phyloP scores from a whole-genome alignment of 2,329 filamentous ascomycete species.

The Ceratocystis cacaofunesta region DNA sequence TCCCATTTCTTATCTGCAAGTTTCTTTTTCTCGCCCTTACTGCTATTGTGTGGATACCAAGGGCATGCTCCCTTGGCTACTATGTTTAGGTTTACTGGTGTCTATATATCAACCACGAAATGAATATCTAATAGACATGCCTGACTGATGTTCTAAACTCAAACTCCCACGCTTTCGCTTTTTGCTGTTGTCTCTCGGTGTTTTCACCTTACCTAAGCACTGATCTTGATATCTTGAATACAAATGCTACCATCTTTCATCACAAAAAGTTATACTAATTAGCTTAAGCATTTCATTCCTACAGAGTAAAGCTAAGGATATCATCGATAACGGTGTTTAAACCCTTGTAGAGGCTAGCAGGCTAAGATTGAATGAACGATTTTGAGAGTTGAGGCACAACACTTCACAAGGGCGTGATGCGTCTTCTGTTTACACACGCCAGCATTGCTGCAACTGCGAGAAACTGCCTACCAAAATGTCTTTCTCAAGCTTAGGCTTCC shows the following conservation, averaged over 20 bases:
- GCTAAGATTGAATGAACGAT: background rate
- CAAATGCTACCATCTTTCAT: too few species aligned
- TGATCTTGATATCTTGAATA: background rate
- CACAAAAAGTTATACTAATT: background rate
- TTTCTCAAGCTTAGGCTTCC: slow-evolving; percentile 11
- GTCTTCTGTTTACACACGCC: background rate
- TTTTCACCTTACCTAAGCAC: background rate
- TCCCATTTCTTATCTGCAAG: background rate
- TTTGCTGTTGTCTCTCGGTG: background rate
- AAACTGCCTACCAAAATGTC: slow-evolving; percentile 14
- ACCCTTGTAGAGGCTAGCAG: background rate
- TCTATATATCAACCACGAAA: too few species aligned
- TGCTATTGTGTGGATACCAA: too few species aligned
- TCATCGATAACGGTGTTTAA: background rate
- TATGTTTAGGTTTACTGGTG: too few species aligned
- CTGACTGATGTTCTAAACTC: too few species aligned
- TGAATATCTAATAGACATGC: too few species aligned
- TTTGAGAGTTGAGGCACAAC: background rate
- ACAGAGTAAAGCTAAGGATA: background rate
- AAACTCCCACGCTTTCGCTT: too few species aligned
- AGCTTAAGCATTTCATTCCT: background rate
- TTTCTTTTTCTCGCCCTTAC: too few species aligned
- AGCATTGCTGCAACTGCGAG: slow-evolving; percentile 10
- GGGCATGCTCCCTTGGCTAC: too few species aligned
- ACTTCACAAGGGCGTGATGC: background rate